A percentile compares a stretch with the other conserved stretches of the same genome.
These are phyloP conservation scores for Leucosporidium yakuticum DNA, from an alignment of 768 basidiomycete species.

Conservation along the genomic window DNA sequence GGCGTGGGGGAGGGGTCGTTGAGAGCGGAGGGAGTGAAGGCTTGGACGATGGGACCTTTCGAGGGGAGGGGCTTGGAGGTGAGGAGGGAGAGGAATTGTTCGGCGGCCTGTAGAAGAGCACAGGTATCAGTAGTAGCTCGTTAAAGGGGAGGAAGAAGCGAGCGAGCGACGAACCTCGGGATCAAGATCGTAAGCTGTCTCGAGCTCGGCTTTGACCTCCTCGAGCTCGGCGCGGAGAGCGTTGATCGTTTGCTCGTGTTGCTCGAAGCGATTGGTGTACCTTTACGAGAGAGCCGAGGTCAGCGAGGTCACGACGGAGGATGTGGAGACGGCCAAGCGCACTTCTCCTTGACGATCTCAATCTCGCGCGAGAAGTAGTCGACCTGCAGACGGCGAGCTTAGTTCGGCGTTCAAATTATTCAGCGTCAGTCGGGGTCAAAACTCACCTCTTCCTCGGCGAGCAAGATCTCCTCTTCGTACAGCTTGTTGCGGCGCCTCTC, in stretches of 20 bases:
- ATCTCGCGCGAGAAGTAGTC: constrained; percentile 15
- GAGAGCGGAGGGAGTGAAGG: neutral
- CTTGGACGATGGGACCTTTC: neutral
- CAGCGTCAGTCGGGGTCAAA: neutral
- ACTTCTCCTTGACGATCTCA: constrained; percentile 21
- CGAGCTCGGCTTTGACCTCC: constrained; percentile 20
- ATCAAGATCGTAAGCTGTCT: constrained; percentile 12
- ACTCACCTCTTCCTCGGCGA: constrained; percentile 16
- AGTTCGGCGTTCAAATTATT: neutral
- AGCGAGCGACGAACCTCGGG: constrained; percentile 2
- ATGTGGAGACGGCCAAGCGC: neutral
- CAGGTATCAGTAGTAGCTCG: neutral
- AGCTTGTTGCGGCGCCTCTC: constrained; percentile 19
- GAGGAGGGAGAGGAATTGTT: constrained; percentile 20
- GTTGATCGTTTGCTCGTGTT: constrained; percentile 20
- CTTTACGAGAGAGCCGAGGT: neutral
- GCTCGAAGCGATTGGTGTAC: neutral
- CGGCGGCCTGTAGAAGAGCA: neutral
- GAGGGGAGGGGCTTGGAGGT: constrained; percentile 4
- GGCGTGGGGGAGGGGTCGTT: constrained; percentile 12
- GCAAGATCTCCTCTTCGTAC: constrained; percentile 14
- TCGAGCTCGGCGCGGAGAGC: constrained; percentile 19
- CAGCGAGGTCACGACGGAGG: too few species aligned
- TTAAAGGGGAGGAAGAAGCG: neutral
- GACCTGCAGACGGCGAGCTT: constrained; percentile 8